phyloP scores from a whole-genome alignment of 2,329 filamentous ascomycete genomes.

The Trichoderma gracile region DNA sequence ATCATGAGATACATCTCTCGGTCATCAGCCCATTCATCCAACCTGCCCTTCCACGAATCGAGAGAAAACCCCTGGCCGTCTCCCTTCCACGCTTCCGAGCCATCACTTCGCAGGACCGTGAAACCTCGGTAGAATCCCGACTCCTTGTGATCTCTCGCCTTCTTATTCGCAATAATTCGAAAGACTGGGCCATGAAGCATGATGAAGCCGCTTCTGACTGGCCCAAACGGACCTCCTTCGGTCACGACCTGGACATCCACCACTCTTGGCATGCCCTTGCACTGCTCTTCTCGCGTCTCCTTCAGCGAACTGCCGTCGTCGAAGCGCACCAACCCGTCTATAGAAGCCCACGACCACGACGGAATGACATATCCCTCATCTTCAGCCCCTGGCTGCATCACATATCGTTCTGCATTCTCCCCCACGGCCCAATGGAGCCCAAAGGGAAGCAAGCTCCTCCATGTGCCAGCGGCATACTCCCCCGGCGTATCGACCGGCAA shows the following conservation, averaged over 20 bases:
- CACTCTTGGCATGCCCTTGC: conserved; percentile 1
- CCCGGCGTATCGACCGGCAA: conserved; percentile 6
- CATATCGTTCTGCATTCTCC: conserved; percentile 6
- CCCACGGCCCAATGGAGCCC: conserved; percentile 6
- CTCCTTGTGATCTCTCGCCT: neutral
- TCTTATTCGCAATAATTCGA: conserved; percentile 1
- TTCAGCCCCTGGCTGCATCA: neutral
- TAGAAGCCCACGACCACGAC: conserved; percentile 11
- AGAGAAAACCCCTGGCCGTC: conserved; percentile 7
- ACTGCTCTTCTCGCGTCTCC: conserved; percentile 1
- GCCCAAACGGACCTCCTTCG: conserved; percentile 13
- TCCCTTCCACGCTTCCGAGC: conserved; percentile 2
- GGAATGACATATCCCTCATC: conserved; percentile 7
- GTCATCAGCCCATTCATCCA: conserved; percentile 7
- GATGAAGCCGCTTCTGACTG: conserved; percentile 5
- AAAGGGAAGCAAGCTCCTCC: conserved; percentile 8
- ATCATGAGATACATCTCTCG: conserved; percentile 17
- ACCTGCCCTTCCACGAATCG: conserved; percentile 7
- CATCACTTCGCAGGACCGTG: neutral
- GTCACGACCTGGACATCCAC: conserved; percentile 6
- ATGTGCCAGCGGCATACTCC: conserved; percentile 6
- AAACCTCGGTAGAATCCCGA: neutral
- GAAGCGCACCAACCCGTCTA: conserved; percentile 9
- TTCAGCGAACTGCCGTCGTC: conserved; percentile 11
- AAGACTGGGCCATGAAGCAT: conserved; percentile 12